phyloP scores from a whole-genome alignment of 139 green algal species.

The Mesotaenium endlicherianum region DNA sequence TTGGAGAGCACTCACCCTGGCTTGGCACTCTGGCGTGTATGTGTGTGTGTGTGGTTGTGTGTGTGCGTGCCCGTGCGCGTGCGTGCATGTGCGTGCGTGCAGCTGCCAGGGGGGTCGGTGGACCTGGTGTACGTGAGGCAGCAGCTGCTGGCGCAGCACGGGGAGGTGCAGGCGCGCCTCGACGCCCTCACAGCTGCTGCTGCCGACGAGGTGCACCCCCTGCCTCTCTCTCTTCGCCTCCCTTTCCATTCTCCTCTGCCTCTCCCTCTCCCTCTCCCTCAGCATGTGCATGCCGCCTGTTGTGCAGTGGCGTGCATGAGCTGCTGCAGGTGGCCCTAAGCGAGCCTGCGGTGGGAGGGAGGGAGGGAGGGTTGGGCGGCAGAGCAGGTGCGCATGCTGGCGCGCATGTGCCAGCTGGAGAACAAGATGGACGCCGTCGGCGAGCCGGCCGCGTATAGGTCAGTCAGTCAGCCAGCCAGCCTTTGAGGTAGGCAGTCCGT shows the following conservation, averaged over 20 bases:
- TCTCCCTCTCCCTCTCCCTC: background rate
- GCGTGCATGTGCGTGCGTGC: background rate
- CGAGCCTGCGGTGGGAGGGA: background rate
- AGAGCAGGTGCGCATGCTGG: constrained; percentile 68
- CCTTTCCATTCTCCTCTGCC: background rate
- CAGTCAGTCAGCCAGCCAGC: constrained; percentile 11
- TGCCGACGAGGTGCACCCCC: constrained; percentile 60
- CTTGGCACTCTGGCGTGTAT: too few relatives aligned
- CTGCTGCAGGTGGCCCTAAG: background rate
- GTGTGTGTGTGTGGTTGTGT: too few relatives aligned
- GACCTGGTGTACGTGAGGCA: constrained; percentile 68
- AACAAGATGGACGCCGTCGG: constrained; percentile 82
- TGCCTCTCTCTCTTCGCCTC: background rate
- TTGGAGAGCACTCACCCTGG: too few relatives aligned
- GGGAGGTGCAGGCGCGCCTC: constrained; percentile 49
- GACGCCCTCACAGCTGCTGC: constrained; percentile 57
- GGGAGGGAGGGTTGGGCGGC: background rate
- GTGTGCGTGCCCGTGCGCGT: too few relatives aligned
- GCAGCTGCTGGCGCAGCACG: constrained; percentile 76
- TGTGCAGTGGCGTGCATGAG: background rate
- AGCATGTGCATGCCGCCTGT: background rate
- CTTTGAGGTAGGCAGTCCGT: too few relatives aligned
- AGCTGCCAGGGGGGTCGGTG: constrained; percentile 26
- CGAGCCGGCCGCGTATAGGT: constrained; percentile 51
- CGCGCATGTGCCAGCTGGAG: constrained; percentile 83